phyloP scores from a whole-genome alignment of 2,329 filamentous ascomycete species.

The Neopestalotiopsis clavispora region DNA sequence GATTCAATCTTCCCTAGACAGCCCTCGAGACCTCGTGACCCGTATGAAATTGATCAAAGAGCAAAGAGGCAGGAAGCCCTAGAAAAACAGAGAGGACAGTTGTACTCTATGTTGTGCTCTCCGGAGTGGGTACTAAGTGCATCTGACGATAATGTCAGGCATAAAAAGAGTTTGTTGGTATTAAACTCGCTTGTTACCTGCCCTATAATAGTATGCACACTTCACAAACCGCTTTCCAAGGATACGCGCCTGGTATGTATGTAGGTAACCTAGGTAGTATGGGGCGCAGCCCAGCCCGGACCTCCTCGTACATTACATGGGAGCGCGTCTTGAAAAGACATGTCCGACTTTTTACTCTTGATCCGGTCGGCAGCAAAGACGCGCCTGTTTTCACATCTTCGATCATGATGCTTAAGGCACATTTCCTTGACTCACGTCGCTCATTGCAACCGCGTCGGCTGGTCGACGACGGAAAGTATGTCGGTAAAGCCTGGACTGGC shows the following conservation, averaged over 20 bases:
- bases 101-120: background rate
- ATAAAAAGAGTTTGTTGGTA: background rate
- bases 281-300: background rate
- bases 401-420: background rate
- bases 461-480: background rate
- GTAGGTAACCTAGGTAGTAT: background rate
- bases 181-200: no score
- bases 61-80: background rate
- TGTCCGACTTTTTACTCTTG: slow-evolving; percentile 3
- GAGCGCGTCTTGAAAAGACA: slow-evolving; percentile 2
- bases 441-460: no score
- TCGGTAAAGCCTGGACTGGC: background rate
- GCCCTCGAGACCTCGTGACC: background rate
- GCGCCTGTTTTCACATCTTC: background rate
- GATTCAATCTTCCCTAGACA: background rate
- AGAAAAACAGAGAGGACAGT: background rate
- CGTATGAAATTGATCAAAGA: background rate
- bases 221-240: background rate
- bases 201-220: background rate
- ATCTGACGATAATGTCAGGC: background rate
- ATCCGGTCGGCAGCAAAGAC: background rate
- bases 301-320: background rate
- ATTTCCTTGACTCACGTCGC: background rate
- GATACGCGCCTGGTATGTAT: background rate
- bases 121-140: background rate